phyloP scores from a whole-genome alignment of 1,284 basidiomycete species.

The Pisolithus thermaeus region DNA sequence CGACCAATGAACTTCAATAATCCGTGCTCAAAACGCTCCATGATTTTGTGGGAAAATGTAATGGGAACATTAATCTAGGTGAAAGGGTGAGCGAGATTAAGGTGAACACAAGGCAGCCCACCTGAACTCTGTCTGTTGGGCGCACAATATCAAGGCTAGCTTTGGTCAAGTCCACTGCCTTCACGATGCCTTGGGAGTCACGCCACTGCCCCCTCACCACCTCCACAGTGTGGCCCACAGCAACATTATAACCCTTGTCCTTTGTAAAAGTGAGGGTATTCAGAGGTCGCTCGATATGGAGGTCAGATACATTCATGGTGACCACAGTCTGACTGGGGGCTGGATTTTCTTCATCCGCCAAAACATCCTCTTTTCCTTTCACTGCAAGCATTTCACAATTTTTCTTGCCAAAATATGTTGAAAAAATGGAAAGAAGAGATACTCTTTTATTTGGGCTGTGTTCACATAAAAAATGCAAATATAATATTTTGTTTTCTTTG shows the following conservation, averaged over 20 bases:
- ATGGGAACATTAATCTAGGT: constrained; percentile 2
- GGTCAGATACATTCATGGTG: not conserved
- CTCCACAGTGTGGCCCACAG: not conserved
- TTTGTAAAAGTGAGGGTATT: not conserved
- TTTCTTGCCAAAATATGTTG: too few relatives aligned
- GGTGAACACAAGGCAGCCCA: not conserved
- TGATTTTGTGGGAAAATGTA: not conserved
- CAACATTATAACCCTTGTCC: constrained; percentile 3
- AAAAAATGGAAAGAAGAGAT: too few relatives aligned
- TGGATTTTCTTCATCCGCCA: too few relatives aligned
- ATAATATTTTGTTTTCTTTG: too few relatives aligned
- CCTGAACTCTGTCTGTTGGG: not conserved
- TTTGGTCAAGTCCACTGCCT: not conserved
- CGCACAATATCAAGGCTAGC: not conserved
- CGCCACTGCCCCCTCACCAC: not conserved
- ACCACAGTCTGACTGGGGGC: not conserved
- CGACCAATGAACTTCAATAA: not conserved
- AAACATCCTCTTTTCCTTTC: too few relatives aligned
- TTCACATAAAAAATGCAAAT: too few relatives aligned
- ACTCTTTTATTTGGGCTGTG: too few relatives aligned
- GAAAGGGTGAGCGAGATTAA: not conserved
- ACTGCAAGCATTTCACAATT: too few relatives aligned
- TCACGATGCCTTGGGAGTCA: not conserved
- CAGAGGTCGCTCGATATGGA: not conserved
- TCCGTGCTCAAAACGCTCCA: not conserved